These are phyloP conservation scores for Amaranthus palmeri DNA, from an alignment of 148 eudicot genomes.

Conservation along the genomic window DNA sequence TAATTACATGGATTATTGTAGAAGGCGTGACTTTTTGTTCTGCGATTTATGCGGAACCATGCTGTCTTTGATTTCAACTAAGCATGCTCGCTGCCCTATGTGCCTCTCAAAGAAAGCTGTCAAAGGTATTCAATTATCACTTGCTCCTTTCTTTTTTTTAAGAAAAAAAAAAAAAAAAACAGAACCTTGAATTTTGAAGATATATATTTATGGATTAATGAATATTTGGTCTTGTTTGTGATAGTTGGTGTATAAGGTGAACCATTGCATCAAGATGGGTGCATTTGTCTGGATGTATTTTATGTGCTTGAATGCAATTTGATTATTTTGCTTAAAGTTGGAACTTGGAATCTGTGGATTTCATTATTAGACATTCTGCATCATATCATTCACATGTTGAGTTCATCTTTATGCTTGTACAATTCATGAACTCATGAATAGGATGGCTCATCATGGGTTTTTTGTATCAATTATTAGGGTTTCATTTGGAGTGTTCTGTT, in stretches of 20 bases:
- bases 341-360: neutral
- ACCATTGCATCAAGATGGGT: neutral
- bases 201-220: neutral
- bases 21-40: constrained; percentile 58
- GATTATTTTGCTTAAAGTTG: neutral
- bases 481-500: neutral
- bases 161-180: neutral
- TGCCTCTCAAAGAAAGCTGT: constrained; percentile 39
- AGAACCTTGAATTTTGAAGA: neutral
- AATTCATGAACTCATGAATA: neutral
- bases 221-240: neutral
- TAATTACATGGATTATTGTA: constrained; percentile 33
- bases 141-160: neutral
- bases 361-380: neutral
- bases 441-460: too few relatives aligned
- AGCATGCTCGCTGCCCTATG: constrained; percentile 39
- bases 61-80: constrained; percentile 32
- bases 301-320: neutral
- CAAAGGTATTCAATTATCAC: constrained; percentile 31
- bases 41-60: constrained; percentile 51
- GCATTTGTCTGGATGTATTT: neutral
- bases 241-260: neutral
- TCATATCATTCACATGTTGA: neutral
- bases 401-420: neutral
- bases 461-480: neutral